Conservation (phyloP, 352 stramenopile genomes). For the Thraustochytrium striatum region DNA sequence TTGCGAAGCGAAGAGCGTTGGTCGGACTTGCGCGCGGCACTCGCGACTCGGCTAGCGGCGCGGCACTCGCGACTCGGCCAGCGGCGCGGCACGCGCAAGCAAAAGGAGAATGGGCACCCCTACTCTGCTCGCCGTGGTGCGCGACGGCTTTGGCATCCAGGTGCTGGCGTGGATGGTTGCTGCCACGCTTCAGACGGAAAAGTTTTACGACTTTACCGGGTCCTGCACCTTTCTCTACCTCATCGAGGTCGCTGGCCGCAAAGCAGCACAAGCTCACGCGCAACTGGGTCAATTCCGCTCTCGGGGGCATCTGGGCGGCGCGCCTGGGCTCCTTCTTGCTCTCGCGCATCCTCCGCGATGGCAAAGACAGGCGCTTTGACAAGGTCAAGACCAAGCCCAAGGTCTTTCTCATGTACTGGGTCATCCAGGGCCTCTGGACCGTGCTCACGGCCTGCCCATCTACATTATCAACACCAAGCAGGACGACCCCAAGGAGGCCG, state of each 20-base stretch:
- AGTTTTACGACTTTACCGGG: constrained; percentile 73
- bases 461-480: constrained; percentile 50
- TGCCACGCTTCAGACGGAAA: constrained; percentile 61
- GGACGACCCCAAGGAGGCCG: not conserved
- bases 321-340: constrained; percentile 73
- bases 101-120: not conserved
- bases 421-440: constrained; percentile 72
- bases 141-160: constrained; percentile 39
- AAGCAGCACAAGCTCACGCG: constrained; percentile 59
- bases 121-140: not conserved
- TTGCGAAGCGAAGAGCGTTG: no score
- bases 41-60: no score
- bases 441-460: constrained; percentile 69
- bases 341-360: constrained; percentile 64
- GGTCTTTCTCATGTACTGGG: constrained; percentile 71
- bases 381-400: constrained; percentile 65
- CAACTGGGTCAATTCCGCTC: constrained; percentile 60
- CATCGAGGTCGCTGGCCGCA: constrained; percentile 60
- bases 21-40: no score
- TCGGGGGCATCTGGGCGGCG: constrained; percentile 72
- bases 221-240: constrained; percentile 67
- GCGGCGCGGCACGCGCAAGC: no score
- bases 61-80: no score
- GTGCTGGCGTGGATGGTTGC: constrained; percentile 13
- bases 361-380: constrained; percentile 69